Conservation (phyloP, 1,284 basidiomycete genomes). For the Irpex sp. region DNA sequence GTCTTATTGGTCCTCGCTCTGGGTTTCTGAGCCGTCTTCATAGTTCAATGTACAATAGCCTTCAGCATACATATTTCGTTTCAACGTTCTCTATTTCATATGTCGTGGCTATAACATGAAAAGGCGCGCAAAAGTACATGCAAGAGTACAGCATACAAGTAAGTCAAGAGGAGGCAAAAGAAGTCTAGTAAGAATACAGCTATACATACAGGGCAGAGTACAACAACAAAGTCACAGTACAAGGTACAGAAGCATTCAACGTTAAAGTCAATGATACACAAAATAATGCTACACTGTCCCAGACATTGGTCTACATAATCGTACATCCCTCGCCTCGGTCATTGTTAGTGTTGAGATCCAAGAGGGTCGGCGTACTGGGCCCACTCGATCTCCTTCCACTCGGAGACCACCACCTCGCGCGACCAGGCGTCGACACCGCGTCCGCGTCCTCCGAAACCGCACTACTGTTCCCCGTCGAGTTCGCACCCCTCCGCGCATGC, state of each 20-base stretch:
- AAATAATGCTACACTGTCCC: neutral
- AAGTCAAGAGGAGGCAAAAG: neutral
- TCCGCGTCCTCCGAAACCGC: conserved; percentile 24
- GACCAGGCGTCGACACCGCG: conserved; percentile 13
- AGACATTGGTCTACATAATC: conserved; percentile 32
- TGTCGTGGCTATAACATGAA: no score
- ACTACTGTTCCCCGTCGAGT: conserved; percentile 29
- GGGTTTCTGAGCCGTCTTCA: neutral
- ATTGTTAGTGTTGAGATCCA: conserved; percentile 28
- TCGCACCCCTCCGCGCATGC: conserved; percentile 39
- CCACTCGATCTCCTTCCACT: conserved; percentile 35
- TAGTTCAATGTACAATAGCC: neutral
- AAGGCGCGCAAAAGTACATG: neutral
- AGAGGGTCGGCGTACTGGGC: conserved; percentile 27
- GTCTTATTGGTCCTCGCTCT: neutral
- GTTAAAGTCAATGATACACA: neutral
- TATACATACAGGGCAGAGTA: conserved; percentile 1
- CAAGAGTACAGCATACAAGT: neutral
- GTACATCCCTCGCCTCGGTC: conserved; percentile 36
- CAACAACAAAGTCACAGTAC: conserved; percentile 2
- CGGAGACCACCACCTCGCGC: conserved; percentile 44
- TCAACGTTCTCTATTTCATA: neutral
- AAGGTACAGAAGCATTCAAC: neutral
- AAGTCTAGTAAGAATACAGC: neutral
- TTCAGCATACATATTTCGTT: neutral